A percentile compares a stretch with the other conserved stretches of the same genome.
These are phyloP conservation scores for Gautieria morchelliformis DNA, from an alignment of 768 basidiomycete genomes.

Conservation along the genomic window DNA sequence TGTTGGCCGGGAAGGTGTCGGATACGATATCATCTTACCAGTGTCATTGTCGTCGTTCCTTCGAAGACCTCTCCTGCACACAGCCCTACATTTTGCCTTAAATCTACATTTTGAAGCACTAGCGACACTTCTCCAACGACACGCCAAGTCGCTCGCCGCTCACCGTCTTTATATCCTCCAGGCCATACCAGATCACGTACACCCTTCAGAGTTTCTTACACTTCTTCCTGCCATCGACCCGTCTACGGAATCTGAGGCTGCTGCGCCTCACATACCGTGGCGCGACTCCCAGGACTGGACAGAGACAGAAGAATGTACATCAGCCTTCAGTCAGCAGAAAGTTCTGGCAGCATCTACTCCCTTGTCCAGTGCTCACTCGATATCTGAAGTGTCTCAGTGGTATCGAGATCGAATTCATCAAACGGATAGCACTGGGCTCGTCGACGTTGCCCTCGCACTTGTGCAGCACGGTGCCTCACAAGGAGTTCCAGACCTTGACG, in stretches of 20 bases:
- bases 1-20: constrained; percentile 13
- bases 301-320: constrained; percentile 36
- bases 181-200: constrained; percentile 61
- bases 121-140: constrained; percentile 45
- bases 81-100: constrained; percentile 60
- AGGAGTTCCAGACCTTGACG: constrained; percentile 69
- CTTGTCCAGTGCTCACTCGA: constrained; percentile 15
- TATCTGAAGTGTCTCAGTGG: constrained; percentile 57
- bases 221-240: constrained; percentile 57
- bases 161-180: constrained; percentile 62
- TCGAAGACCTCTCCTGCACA: constrained; percentile 40
- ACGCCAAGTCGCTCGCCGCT: constrained; percentile 52
- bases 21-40: constrained; percentile 25
- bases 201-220: constrained; percentile 50
- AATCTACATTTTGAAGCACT: constrained; percentile 49
- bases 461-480: constrained; percentile 82
- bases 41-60: constrained; percentile 61
- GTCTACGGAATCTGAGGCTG: constrained; percentile 34
- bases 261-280: constrained; percentile 30
- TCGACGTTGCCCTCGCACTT: constrained; percentile 68
- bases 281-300: constrained; percentile 49
- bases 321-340: constrained; percentile 24
- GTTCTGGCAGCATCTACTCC: neutral
- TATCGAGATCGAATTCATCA: constrained; percentile 50
- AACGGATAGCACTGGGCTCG: constrained; percentile 50